Conservation (phyloP, 352 stramenopile species). For the Pythium oligandrum region DNA sequence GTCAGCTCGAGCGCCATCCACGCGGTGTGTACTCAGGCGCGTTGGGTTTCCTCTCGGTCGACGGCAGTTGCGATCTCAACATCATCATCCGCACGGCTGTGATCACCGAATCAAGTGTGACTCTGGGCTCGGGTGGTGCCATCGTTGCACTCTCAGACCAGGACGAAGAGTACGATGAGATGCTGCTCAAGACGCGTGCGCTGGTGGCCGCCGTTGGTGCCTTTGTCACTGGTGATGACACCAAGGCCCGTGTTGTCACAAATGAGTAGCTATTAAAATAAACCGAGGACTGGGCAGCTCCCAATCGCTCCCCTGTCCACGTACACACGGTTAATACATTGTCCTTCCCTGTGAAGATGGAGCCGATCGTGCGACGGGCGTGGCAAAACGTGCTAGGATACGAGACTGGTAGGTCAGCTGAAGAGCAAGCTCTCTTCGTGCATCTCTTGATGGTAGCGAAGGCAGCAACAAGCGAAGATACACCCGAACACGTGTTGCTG, state of each 20-base stretch:
- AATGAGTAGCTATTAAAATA: neutral
- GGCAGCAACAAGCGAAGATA: neutral
- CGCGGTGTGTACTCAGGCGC: constrained; percentile 96
- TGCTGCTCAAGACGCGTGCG: constrained; percentile 86
- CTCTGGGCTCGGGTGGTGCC: constrained; percentile 92
- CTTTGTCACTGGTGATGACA: constrained; percentile 49
- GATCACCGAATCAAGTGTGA: constrained; percentile 71
- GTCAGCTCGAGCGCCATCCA: constrained; percentile 82
- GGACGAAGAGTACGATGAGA: constrained; percentile 93
- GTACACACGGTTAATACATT: too few species aligned
- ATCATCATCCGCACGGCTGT: constrained; percentile 97
- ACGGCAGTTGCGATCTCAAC: constrained; percentile 95
- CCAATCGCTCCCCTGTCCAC: neutral
- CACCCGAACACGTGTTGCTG: constrained; percentile 8
- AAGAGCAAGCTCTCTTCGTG: constrained; percentile 6
- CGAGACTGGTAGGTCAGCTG: neutral
- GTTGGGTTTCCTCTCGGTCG: constrained; percentile 94
- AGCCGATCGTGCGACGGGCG: constrained; percentile 8
- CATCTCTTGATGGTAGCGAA: neutral
- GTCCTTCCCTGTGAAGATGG: too few species aligned
- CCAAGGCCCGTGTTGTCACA: constrained; percentile 24
- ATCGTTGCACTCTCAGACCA: constrained; percentile 94
- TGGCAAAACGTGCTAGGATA: constrained; percentile 8
- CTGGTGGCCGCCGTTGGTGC: constrained; percentile 54
- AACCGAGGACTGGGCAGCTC: neutral